Base-by-base conservation (phyloP, 345 rosid species). In the Salix purpurea region DNA sequence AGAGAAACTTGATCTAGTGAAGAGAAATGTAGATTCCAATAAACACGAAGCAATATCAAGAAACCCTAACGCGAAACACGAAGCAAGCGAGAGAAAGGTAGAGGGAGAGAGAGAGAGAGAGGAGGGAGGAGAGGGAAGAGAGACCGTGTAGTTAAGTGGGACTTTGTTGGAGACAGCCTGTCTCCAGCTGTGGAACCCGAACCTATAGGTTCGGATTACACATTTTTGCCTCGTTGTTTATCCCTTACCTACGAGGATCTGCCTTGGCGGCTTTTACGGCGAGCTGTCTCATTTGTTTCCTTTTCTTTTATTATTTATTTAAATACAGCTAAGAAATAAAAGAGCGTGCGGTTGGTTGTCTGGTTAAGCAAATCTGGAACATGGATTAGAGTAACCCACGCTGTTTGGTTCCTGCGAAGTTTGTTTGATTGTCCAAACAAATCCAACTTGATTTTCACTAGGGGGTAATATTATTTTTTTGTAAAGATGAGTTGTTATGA, bases 111-210 rank as follows among this genome's bases (percentile, higher is more conserved):
- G 69, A 40, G 65, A 19, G 67, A 77, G 72, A 46, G 75, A 66
- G 65, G 73, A 79, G 73, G 37, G 54, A 56, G 50, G 30, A 52
- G 69, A 58, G 42, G 19, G 5, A 23, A 48, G 72, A 76, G 70
- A 78, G 73, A 74, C 77, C 71, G 11, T 79, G 83, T 74, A 80
- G 84, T 77, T 86, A 64, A 88, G 91, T 88, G 93, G 91, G 88
- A 86, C 94, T 89, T 89, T 88, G 98, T 93, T 93, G 97, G 91
- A 88, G 98, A 92, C 99, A 96, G 98, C 82, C 98, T 96, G 98
- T 92, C 83, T 90, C 98, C 99, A 96, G 97, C 99, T 96, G 91
- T 90, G 78, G 80, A 78, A 24, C 74, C 92, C 91, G 89, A 85
- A 70, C 78, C 89, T 79, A 26, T 70, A 82, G 96, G 80, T 81